A percentile compares a stretch with the other conserved stretches of the same genome.
These are phyloP conservation scores for Pleurozium schreberi DNA, from an alignment of 225 moss, liverwort and hornwort species.

Conservation along the genomic window DNA sequence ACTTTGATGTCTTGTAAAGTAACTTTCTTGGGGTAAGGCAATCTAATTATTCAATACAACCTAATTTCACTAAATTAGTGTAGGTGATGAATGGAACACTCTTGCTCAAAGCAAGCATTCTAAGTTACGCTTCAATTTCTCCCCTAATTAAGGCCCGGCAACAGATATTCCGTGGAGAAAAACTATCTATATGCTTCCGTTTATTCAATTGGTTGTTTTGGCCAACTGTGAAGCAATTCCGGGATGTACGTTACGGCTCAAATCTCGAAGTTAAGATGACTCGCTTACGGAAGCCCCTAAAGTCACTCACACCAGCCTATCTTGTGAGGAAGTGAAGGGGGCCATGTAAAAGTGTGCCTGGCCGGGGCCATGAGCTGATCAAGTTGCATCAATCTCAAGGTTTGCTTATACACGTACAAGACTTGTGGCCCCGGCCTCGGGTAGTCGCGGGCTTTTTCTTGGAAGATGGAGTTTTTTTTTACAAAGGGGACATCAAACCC, in stretches of 20 bases:
- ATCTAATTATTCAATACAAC: background rate
- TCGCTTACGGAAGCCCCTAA: background rate
- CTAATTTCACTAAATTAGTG: background rate
- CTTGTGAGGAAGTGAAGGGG: background rate
- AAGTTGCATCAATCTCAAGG: constrained; percentile 1
- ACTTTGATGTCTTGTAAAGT: background rate
- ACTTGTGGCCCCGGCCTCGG: background rate
- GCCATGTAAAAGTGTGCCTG: background rate
- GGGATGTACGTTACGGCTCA: background rate
- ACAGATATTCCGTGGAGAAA: no score
- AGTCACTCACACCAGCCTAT: background rate
- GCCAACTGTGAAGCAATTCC: background rate
- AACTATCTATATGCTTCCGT: background rate
- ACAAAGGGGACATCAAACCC: background rate
- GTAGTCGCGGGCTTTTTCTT: accelerated
- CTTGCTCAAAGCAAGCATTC: background rate
- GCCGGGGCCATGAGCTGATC: background rate
- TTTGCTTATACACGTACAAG: background rate
- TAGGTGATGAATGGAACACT: background rate
- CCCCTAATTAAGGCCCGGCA: background rate
- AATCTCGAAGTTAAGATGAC: background rate
- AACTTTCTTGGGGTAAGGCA: background rate
- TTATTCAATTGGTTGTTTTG: background rate
- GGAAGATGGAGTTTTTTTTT: background rate
- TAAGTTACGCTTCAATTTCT: background rate